A percentile compares a stretch with the other conserved stretches of the same genome.
Evolutionary conservation across 208 protist genomes (phyloP).

Genomic region (Tritrichomonas foetus): DNA sequence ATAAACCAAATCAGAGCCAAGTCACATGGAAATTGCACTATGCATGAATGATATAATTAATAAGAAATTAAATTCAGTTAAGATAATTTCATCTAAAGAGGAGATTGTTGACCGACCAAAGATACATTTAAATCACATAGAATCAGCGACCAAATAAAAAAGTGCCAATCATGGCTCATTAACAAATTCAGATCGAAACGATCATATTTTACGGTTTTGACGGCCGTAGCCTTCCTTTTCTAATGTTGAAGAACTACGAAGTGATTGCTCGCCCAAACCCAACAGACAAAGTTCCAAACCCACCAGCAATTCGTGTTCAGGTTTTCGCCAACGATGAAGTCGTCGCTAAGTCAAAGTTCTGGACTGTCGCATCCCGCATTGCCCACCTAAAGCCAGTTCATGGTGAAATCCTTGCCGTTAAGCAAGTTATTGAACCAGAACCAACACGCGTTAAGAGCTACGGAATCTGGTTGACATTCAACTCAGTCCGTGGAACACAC

Average conservation of each 20-base stretch:
- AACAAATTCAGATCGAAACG: too few relatives aligned
- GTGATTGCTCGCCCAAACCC: constrained; percentile 43
- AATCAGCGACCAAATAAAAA: too few relatives aligned
- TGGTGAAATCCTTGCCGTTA: constrained; percentile 38
- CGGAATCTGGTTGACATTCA: constrained; percentile 95
- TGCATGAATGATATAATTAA: too few relatives aligned
- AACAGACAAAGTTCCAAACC: constrained; percentile 29
- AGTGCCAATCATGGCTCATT: too few relatives aligned
- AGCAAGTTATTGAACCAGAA: constrained; percentile 80
- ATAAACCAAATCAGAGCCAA: too few relatives aligned
- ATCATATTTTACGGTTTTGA: too few relatives aligned
- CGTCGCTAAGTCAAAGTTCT: constrained; percentile 95
- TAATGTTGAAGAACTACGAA: constrained; percentile 31
- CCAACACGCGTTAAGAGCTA: constrained; percentile 91
- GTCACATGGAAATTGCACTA: too few relatives aligned
- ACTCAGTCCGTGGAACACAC: constrained; percentile 88
- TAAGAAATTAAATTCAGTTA: too few relatives aligned
- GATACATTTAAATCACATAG: too few relatives aligned
- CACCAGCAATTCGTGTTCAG: constrained; percentile 88
- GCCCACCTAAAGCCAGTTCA: constrained; percentile 37
- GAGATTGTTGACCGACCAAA: too few relatives aligned
- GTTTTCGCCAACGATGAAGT: constrained; percentile 95
- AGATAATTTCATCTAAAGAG: too few relatives aligned
- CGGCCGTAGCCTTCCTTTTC: too few relatives aligned
- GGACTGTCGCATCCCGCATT: constrained; percentile 63